A percentile compares a stretch with the other conserved stretches of the same genome.
These are phyloP conservation scores for Fusarium sp. DNA, from an alignment of 2,329 filamentous ascomycete genomes.

Conservation along the genomic window DNA sequence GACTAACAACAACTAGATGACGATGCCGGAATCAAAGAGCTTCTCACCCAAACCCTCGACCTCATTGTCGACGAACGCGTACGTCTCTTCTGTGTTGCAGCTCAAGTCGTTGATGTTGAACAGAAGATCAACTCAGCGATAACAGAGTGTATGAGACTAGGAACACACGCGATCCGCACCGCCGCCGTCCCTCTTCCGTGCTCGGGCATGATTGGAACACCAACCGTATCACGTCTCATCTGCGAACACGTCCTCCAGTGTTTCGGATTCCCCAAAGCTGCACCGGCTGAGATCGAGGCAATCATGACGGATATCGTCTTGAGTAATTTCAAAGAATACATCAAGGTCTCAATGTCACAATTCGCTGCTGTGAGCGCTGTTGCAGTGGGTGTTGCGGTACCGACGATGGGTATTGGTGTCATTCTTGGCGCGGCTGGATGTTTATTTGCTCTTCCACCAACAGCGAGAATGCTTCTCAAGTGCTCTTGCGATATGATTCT, in stretches of 20 bases:
- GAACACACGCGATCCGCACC: constrained; percentile 44
- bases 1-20: constrained; percentile 25
- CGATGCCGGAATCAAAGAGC: constrained; percentile 39
- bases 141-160: constrained; percentile 46
- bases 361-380: constrained; percentile 27
- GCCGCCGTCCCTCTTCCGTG: constrained; percentile 42
- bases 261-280: constrained; percentile 43
- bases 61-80: constrained; percentile 46
- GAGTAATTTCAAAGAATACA: constrained; percentile 37
- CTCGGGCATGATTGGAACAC: constrained; percentile 42
- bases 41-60: constrained; percentile 43
- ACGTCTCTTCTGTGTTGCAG: constrained; percentile 47
- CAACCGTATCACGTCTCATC: constrained; percentile 44
- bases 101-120: constrained; percentile 47
- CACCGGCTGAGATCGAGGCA: constrained; percentile 37
- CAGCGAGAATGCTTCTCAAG: constrained; percentile 42
- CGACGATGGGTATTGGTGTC: constrained; percentile 37
- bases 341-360: constrained; percentile 39
- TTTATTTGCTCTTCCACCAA: constrained; percentile 33
- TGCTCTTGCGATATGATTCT: constrained; percentile 45
- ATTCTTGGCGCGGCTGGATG: constrained; percentile 35
- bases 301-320: constrained; percentile 43
- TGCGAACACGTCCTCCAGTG: constrained; percentile 45
- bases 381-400: constrained; percentile 33
- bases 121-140: constrained; percentile 48